Evolutionary conservation across 23 red algal species (phyloP).

Genomic region (Pyropia yezoensis): DNA sequence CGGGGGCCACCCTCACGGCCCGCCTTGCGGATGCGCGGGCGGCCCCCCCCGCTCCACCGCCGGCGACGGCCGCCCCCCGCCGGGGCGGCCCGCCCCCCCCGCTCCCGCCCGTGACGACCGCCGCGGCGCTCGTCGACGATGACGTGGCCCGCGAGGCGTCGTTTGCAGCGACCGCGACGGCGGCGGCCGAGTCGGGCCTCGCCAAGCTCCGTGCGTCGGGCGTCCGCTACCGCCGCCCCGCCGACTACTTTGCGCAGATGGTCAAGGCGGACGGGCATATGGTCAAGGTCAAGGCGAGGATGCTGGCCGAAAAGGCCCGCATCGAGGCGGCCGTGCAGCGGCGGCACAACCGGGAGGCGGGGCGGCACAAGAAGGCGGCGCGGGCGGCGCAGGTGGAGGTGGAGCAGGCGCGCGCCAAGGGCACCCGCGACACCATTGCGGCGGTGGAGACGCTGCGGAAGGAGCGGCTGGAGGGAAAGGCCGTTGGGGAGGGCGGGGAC

Average conservation of each 20-base stretch:
- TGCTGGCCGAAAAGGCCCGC: constrained; percentile 43
- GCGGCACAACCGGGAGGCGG: constrained; percentile 55
- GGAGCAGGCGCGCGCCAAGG: constrained; percentile 59
- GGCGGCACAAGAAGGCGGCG: constrained; percentile 36
- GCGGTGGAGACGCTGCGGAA: constrained; percentile 38
- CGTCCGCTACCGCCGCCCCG: constrained; percentile 63
- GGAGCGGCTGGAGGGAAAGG: constrained; percentile 16
- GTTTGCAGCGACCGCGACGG: constrained; percentile 44
- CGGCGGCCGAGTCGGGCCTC: constrained; percentile 28
- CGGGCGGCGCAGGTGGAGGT: constrained; percentile 34
- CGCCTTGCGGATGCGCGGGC: too few relatives aligned
- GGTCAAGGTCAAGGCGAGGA: constrained; percentile 47
- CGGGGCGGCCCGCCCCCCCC: too few relatives aligned
- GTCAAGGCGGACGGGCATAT: constrained; percentile 87
- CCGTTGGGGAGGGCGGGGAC: neutral
- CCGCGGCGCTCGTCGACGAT: constrained; percentile 31
- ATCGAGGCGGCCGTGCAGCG: constrained; percentile 53
- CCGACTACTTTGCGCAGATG: constrained; percentile 97
- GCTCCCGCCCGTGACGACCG: too few relatives aligned
- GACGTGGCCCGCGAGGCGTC: constrained; percentile 57
- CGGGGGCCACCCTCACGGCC: too few relatives aligned
- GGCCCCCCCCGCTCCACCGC: too few relatives aligned
- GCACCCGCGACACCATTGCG: constrained; percentile 41
- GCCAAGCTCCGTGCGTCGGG: constrained; percentile 16
- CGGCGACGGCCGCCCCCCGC: too few relatives aligned